These are phyloP conservation scores for Gentiana straminea DNA, from an alignment of 257 asterid species.

Conservation along the genomic window DNA sequence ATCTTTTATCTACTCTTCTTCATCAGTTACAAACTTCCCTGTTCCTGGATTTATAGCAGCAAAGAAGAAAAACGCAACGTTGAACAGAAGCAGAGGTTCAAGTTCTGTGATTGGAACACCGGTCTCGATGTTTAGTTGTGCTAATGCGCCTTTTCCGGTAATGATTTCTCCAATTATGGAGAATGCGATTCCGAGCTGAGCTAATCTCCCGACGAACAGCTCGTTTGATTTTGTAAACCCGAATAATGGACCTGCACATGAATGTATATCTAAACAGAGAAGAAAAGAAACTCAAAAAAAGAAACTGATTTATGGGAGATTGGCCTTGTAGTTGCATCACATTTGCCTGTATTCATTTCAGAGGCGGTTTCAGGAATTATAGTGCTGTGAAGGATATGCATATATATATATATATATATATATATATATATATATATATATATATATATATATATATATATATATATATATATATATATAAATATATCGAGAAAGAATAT, in stretches of 20 bases:
- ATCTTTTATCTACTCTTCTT: slow-evolving; percentile 33
- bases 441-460: too few relatives aligned
- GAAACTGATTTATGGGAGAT: too few relatives aligned
- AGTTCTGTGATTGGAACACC: slow-evolving; percentile 80
- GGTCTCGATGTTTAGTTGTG: slow-evolving; percentile 81
- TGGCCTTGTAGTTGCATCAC: too few relatives aligned
- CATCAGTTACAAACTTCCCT: slow-evolving; percentile 79
- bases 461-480: too few relatives aligned
- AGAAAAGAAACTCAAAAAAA: not conserved
- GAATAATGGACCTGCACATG: slow-evolving; percentile 55
- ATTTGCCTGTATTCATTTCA: not conserved
- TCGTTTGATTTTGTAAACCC: slow-evolving; percentile 96
- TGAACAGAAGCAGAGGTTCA: slow-evolving; percentile 83
- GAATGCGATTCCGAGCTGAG: slow-evolving; percentile 84
- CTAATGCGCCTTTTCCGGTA: slow-evolving; percentile 93
- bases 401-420: too few relatives aligned
- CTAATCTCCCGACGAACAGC: slow-evolving; percentile 90
- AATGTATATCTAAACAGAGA: not conserved
- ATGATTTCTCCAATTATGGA: slow-evolving; percentile 86
- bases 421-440: too few relatives aligned
- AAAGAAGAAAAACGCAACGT: slow-evolving; percentile 72
- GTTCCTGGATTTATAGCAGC: slow-evolving; percentile 95
- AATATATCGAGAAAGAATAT: too few relatives aligned
- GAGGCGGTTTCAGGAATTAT: not conserved
- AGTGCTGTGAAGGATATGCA: not conserved